Evolutionary conservation across 257 asterid genomes (phyloP), one percentile per base, ranked within the genome.

Genomic region (Cruciata laevipes): DNA sequence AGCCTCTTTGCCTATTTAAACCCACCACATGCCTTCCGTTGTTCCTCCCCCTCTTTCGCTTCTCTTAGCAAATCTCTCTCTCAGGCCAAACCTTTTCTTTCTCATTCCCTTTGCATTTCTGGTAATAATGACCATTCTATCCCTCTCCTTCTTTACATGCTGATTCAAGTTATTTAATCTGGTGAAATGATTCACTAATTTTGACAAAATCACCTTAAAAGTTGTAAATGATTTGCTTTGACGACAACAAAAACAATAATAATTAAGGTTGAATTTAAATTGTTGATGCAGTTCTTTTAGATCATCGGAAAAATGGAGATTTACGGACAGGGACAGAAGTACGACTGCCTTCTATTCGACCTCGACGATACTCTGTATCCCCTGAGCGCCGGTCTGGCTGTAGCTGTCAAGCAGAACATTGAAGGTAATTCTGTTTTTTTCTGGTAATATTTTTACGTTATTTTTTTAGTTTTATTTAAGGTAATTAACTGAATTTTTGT

Each of bases 281-380:
- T 75, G 79, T 71, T 77, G 10, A 3, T 49, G 7, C 55, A 78
- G 73, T 67, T 76, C 23, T 70, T 77, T 33, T 67, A 63, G 85
- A 76, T 79, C 70, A 69, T 47, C 20, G 55, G 7, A 47, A 42
- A 75, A 76, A 92, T 92, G 98, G 98, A 88, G 76, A 74, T 80
- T 8, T 85, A 82, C 76, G 79, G 84, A 62, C 96, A 89, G 73
- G 81, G 79, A 71, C 82, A 82, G 47, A 94, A 90, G 71, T 90
- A 87, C 24, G 97, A 94, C 61, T 94, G 99, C 76, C 99, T 94
- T 77, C 82, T 94, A n/a, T 94, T 94, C 62, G 99, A 94, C 84
- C 88, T 94, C 44, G 97, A 94, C 81, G 99, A 94, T 32, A 90
- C 97, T 67, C 90, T 94, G 68, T 94, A 94, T 82, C 96, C 97